These are phyloP conservation scores for Diutina rugosa DNA, from an alignment of 1,139 yeast genomes.

Conservation along the genomic window DNA sequence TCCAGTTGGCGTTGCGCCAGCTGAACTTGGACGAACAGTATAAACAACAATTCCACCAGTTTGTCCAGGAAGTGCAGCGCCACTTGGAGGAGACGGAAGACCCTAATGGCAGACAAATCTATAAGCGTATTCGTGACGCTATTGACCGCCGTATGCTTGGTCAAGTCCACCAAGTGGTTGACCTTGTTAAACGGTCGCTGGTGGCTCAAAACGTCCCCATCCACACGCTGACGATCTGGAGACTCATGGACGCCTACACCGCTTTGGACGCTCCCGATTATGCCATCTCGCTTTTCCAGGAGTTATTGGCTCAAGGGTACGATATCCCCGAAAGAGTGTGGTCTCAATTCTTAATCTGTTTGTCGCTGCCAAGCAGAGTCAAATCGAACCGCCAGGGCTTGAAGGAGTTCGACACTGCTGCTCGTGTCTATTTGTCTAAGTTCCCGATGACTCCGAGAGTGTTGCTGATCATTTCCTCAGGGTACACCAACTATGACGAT, in stretches of 20 bases:
- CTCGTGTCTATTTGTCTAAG: constrained; percentile 17
- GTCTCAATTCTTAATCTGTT: constrained; percentile 23
- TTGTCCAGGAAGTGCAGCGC: constrained; percentile 7
- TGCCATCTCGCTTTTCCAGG: constrained; percentile 23
- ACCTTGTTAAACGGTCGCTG: constrained; percentile 15
- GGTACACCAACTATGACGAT: constrained; percentile 22
- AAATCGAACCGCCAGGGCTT: constrained; percentile 8
- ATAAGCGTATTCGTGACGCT: constrained; percentile 13
- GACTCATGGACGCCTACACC: constrained; percentile 23
- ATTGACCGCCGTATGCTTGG: constrained; percentile 10
- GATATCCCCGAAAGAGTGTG: constrained; percentile 20
- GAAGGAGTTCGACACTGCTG: constrained; percentile 13
- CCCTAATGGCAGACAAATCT: constrained; percentile 20
- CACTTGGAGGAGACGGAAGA: constrained; percentile 10
- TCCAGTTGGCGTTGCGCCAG: constrained; percentile 10
- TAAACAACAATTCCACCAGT: constrained; percentile 8
- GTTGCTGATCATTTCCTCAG: constrained; percentile 19
- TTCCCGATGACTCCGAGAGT: constrained; percentile 11
- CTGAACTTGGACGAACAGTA: constrained; percentile 6
- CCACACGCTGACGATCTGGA: constrained; percentile 17
- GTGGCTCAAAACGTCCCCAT: constrained; percentile 13
- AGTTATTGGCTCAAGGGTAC: constrained; percentile 16
- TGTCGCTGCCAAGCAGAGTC: constrained; percentile 21
- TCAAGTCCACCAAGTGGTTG: constrained; percentile 13
- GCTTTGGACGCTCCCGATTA: constrained; percentile 14